Evolutionary conservation across 2,329 filamentous ascomycete species (phyloP), one percentile per base, ranked within the genome.

Genomic region (Cladophialophora immunda): DNA sequence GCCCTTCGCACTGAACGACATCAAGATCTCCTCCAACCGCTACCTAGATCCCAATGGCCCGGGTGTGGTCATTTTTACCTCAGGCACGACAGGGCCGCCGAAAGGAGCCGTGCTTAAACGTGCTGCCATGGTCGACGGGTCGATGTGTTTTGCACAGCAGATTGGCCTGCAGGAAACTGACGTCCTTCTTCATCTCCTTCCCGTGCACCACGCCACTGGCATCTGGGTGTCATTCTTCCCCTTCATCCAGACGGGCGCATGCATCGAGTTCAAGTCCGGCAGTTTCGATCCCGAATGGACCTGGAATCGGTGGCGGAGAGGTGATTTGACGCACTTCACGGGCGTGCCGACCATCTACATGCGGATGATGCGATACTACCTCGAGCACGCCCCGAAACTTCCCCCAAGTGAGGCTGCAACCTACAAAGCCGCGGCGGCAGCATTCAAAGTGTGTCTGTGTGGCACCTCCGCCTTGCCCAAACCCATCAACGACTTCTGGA

Each of bases 401-500:
- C 38, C 73, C 5, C 57, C 58, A 4, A 59, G 66, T 2, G 58
- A 75, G 45, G 68, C 67, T 1, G 68, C 74, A 29, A 74, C 77
- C 47, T 86, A 84, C 72, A 74, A 82, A 30, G 75, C 76, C 11
- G 83, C 80, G 1, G 80, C 81, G 30, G 72, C 66, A 9, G 67
- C 66, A 17, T 64, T 74, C 67, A 69, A 69, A 56, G 64, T 62
- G 7, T 73, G 70, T 53, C 41, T 75, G 19, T 75, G 76, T 22
- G 77, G 76, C 1, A 85, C 83, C 0, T 83, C 80, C 2, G 83
- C 83, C 0, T 68, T 85, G 41, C 83, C 83, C 2, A 79, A 80
- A 60, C 82, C 83, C 0, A 80, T 86, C 45, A 80, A 80, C n/a
- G 78, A 84, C 45, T 85, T 84, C 70, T 85, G 84, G 83, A 78